Conservation (phyloP, 192 early-diverging fungal genomes). For the Coemansia sp. region DNA sequence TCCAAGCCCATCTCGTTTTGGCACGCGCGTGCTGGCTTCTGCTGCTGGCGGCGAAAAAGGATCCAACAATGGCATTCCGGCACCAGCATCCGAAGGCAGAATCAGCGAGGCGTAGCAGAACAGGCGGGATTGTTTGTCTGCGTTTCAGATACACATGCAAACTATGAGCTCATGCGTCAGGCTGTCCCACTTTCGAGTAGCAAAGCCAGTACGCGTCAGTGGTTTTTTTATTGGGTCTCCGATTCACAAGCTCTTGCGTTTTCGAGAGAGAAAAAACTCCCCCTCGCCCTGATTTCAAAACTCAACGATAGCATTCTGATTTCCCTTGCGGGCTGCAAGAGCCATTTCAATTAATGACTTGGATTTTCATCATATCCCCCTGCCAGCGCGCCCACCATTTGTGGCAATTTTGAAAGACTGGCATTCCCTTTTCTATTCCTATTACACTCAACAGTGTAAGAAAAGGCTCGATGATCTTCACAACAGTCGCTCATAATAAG, state of each 20-base stretch:
- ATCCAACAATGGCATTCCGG: too few species aligned
- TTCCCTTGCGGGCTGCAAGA: constrained; percentile 7
- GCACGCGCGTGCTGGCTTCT: neutral
- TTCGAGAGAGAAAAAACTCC: neutral
- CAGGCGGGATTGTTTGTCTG: too few species aligned
- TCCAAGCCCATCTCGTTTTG: neutral
- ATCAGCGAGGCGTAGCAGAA: too few species aligned
- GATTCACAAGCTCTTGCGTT: neutral
- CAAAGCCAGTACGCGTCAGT: too few species aligned
- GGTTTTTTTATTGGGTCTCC: neutral
- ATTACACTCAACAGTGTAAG: constrained; percentile 8
- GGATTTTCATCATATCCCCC: constrained; percentile 1
- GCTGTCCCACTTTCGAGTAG: too few species aligned
- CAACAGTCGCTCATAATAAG: neutral
- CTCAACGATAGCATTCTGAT: constrained; percentile 2
- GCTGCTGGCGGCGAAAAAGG: too few species aligned
- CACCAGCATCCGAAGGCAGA: too few species aligned
- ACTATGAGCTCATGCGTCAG: too few species aligned
- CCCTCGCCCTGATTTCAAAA: neutral
- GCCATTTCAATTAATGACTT: constrained; percentile 1
- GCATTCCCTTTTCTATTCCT: neutral
- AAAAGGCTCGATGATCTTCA: too few species aligned
- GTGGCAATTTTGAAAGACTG: too few species aligned
- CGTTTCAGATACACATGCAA: too few species aligned
- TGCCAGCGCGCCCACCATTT: too few species aligned